Percentiles rank a stretch among this genome's conserved stretches.
Evolutionary conservation across 208 protist genomes (phyloP).

Genomic region (Crithidia acanthocephali): DNA sequence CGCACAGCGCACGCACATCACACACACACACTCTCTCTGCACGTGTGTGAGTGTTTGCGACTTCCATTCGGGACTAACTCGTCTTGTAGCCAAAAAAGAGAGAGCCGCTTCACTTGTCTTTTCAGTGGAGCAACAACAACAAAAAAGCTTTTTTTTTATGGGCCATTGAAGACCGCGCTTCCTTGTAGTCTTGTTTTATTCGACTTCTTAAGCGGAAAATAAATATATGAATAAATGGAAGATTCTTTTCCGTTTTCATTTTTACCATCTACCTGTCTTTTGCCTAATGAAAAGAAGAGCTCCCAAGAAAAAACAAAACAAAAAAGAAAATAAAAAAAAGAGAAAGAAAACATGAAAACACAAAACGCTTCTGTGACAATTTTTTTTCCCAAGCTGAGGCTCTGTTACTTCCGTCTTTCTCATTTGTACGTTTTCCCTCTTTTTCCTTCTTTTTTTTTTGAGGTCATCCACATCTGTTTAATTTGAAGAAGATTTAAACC

Average conservation of each 20-base stretch:
- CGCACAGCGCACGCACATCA: too few relatives aligned
- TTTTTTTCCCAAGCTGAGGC: neutral
- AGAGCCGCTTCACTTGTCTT: too few relatives aligned
- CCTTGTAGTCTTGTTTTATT: too few relatives aligned
- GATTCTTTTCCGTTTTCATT: neutral
- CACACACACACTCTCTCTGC: too few relatives aligned
- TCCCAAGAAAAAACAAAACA: slow-evolving; percentile 3
- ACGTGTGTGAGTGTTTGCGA: too few relatives aligned
- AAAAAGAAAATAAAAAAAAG: slow-evolving; percentile 16
- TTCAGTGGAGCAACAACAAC: neutral
- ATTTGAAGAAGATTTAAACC: slow-evolving; percentile 4
- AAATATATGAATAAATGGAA: neutral
- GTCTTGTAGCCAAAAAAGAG: too few relatives aligned
- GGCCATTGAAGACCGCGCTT: too few relatives aligned
- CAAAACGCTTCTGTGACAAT: neutral
- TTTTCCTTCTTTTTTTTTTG: slow-evolving; percentile 1
- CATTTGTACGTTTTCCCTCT: too few relatives aligned
- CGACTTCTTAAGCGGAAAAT: too few relatives aligned
- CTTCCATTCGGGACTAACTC: too few relatives aligned
- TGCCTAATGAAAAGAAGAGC: neutral
- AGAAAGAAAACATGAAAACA: slow-evolving; percentile 4
- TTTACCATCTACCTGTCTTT: neutral
- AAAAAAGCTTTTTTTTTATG: neutral
- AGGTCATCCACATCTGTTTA: slow-evolving; percentile 6
- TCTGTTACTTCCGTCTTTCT: neutral